Evolutionary conservation across 345 rosid species (phyloP).

Genomic region (Lumnitzera littorea): DNA sequence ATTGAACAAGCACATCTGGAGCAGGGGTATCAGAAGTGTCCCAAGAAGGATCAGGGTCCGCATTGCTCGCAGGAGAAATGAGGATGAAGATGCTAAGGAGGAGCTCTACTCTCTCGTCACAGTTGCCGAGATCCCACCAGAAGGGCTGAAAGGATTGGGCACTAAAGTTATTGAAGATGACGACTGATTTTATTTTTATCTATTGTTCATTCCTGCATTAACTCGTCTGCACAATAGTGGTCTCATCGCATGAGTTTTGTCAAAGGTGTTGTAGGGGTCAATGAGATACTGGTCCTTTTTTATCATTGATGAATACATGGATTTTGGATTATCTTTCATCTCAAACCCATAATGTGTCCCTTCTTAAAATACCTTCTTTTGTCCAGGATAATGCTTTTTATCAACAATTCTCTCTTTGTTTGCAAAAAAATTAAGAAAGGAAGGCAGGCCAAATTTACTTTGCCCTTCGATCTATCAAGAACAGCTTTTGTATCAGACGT

Average conservation of each 20-base stretch:
- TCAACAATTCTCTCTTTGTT: no score
- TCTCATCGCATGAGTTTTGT: neutral
- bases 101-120: constrained; percentile 58
- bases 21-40: constrained; percentile 50
- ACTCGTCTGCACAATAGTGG: neutral
- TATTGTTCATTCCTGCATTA: neutral
- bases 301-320: no score
- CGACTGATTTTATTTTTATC: constrained; percentile 29
- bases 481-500: no score
- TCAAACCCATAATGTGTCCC: no score
- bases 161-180: constrained; percentile 54
- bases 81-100: constrained; percentile 59
- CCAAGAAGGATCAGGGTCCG: constrained; percentile 56
- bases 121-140: constrained; percentile 39
- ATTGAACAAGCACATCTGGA: constrained; percentile 59
- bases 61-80: constrained; percentile 49
- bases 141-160: constrained; percentile 45
- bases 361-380: no score
- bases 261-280: neutral
- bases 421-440: no score
- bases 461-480: no score
- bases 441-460: no score
- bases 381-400: no score
- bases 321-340: no score
- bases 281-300: no score